These are phyloP conservation scores for Chlamydomonas sphaeroides DNA, from an alignment of 139 green algal genomes.

Conservation along the genomic window DNA sequence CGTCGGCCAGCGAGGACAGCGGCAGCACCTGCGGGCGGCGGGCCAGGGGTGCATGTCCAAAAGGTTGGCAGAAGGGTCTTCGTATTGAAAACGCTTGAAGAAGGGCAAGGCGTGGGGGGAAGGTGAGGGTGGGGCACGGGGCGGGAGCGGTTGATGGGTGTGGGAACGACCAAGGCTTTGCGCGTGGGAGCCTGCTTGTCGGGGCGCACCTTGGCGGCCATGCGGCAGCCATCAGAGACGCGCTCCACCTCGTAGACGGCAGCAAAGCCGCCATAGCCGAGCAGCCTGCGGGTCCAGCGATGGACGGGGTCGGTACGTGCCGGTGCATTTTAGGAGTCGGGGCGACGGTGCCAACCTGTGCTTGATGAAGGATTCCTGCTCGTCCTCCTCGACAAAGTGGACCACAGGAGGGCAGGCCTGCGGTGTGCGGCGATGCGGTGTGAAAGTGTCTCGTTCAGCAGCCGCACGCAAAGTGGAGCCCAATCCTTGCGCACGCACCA, in stretches of 20 bases:
- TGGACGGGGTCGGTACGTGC: too few species aligned
- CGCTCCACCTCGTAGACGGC: conserved; percentile 38
- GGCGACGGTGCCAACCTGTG: too few species aligned
- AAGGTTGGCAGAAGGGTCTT: too few species aligned
- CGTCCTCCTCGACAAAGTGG: conserved; percentile 5
- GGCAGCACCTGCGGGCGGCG: conserved; percentile 26
- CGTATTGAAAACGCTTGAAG: too few species aligned
- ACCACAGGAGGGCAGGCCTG: conserved; percentile 22
- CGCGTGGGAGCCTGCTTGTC: not conserved
- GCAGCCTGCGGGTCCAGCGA: conserved; percentile 25
- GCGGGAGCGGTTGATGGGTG: too few species aligned
- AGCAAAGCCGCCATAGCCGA: conserved; percentile 25
- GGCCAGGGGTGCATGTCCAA: too few species aligned
- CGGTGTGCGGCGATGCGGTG: too few species aligned
- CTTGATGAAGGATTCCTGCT: conserved; percentile 29
- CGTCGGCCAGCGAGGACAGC: conserved; percentile 27
- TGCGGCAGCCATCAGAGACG: conserved; percentile 6
- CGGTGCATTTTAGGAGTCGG: too few species aligned
- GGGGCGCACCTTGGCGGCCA: conserved; percentile 31
- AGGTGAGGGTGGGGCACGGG: too few species aligned
- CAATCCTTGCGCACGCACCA: conserved; percentile 1
- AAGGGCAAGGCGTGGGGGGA: too few species aligned
- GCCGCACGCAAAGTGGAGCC: not conserved
- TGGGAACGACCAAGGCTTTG: too few species aligned
- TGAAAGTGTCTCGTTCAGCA: too few species aligned